Percentiles rank a stretch among this genome's conserved stretches.
These are phyloP conservation scores for Salix suchowensis DNA, from an alignment of 345 rosid genomes.

Conservation along the genomic window DNA sequence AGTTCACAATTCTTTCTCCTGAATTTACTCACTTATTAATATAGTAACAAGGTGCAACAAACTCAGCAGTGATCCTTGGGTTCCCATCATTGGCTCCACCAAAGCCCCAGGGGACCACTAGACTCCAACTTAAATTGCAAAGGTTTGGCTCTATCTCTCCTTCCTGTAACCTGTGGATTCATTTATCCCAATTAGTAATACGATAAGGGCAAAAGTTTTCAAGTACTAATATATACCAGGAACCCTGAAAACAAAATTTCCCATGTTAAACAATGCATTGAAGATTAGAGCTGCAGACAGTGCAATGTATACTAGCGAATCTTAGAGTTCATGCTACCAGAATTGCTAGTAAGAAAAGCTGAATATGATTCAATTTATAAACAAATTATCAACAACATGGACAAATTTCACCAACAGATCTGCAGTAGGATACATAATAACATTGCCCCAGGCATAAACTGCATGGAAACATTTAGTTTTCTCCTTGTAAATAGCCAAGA, in stretches of 20 bases:
- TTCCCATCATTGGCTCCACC: conserved; percentile 79
- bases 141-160: conserved; percentile 97
- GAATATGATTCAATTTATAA: not conserved
- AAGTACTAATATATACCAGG: not conserved
- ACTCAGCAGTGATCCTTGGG: conserved; percentile 75
- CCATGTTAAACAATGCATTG: not conserved
- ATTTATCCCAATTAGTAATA: conserved; percentile 6
- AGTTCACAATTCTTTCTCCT: not conserved
- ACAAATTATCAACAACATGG: not conserved
- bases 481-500: not conserved
- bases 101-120: conserved; percentile 87
- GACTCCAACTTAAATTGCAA: conserved; percentile 77
- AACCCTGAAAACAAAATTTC: not conserved
- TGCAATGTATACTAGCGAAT: not conserved
- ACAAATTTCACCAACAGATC: not conserved
- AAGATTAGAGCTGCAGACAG: not conserved
- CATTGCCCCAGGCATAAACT: not conserved
- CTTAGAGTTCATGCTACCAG: not conserved
- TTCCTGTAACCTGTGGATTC: conserved; percentile 76
- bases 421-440: not conserved
- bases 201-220: not conserved
- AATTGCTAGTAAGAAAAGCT: not conserved
- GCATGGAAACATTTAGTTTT: not conserved
- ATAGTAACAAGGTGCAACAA: conserved; percentile 87
- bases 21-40: conserved; percentile 58